phyloP scores from a whole-genome alignment of 192 early-diverging fungal species.

The Spizellomyces punctatus region DNA sequence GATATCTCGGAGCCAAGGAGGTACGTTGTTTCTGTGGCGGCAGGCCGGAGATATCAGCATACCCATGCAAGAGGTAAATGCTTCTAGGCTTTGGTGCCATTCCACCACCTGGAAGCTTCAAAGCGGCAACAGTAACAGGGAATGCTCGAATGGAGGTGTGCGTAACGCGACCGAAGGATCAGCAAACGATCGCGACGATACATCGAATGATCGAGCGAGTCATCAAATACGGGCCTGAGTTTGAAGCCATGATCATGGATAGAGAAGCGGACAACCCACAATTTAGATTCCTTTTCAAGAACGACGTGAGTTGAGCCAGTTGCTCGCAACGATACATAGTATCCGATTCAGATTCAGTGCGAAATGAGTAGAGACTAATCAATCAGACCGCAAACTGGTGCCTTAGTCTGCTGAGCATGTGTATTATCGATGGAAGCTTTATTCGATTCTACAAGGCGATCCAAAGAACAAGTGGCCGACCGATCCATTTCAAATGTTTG shows the following conservation, averaged over 20 bases:
- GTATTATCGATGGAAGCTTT: constrained; percentile 93
- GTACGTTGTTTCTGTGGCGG: neutral
- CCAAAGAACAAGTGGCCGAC: constrained; percentile 69
- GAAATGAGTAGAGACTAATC: neutral
- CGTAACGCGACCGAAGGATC: neutral
- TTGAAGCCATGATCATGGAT: constrained; percentile 72
- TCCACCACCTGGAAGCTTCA: neutral
- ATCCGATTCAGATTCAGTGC: neutral
- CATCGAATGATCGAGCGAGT: constrained; percentile 87
- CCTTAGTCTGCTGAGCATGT: constrained; percentile 70
- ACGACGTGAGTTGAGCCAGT: constrained; percentile 53
- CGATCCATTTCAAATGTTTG: constrained; percentile 86
- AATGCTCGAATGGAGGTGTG: constrained; percentile 3
- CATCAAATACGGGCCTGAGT: constrained; percentile 69
- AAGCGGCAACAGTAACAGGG: neutral
- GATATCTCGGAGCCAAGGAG: constrained; percentile 22
- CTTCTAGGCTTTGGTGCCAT: constrained; percentile 15
- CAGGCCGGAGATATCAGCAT: too few species aligned
- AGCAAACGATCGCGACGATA: constrained; percentile 49
- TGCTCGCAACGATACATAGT: neutral
- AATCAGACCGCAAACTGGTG: neutral
- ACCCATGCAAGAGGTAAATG: too few species aligned
- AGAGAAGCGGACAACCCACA: constrained; percentile 64
- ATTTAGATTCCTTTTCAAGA: constrained; percentile 75
- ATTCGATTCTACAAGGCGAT: constrained; percentile 86